These are phyloP conservation scores for Calcarisporium arbuscula DNA, from an alignment of 2,329 filamentous ascomycete species.

Conservation along the genomic window DNA sequence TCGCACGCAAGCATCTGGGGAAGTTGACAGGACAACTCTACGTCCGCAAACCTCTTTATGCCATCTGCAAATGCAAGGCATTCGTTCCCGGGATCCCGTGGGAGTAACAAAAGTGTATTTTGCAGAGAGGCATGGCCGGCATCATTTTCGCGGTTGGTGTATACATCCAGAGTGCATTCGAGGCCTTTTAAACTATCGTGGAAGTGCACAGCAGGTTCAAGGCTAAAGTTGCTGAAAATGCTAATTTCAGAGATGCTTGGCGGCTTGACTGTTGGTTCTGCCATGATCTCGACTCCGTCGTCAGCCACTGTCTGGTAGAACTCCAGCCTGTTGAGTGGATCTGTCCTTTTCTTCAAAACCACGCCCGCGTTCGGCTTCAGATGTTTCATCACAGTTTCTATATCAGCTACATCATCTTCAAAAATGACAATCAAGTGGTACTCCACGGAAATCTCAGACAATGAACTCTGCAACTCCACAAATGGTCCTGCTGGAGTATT, in stretches of 20 bases:
- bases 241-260: too few species aligned
- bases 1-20: too few species aligned
- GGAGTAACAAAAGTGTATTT: conserved; percentile 13
- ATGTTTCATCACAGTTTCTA: conserved; percentile 12
- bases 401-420: conserved; percentile 10
- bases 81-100: neutral
- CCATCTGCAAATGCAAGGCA: neutral
- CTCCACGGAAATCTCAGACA: conserved; percentile 15
- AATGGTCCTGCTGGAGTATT: conserved; percentile 14
- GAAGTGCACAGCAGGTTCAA: too few species aligned
- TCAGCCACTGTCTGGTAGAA: too few species aligned
- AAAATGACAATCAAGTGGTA: conserved; percentile 28
- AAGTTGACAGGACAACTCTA: too few species aligned
- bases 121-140: neutral
- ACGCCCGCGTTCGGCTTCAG: conserved; percentile 23
- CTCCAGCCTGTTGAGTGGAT: too few species aligned
- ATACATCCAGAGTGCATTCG: conserved; percentile 4
- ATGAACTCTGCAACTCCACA: conserved; percentile 20
- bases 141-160: conserved; percentile 1
- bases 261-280: too few species aligned
- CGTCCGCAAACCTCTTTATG: neutral
- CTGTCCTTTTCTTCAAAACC: conserved; percentile 20
- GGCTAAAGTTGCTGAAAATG: too few species aligned
- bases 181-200: too few species aligned
- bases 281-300: too few species aligned